phyloP scores from a whole-genome alignment of 2,329 filamentous ascomycete genomes.

The Nemania serpens region DNA sequence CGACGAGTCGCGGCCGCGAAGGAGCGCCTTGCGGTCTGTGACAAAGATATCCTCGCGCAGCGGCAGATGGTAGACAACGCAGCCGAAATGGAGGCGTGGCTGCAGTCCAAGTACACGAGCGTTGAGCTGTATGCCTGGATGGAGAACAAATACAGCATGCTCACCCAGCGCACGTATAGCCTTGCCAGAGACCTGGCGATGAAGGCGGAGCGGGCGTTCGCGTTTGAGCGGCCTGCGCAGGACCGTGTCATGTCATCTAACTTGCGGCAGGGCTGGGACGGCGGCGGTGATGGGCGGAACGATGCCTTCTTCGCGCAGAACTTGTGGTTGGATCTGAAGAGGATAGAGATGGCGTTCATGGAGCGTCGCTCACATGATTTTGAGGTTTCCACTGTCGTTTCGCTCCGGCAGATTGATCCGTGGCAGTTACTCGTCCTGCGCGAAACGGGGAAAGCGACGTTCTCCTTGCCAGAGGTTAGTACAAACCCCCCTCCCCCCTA shows the following conservation, averaged over 20 bases:
- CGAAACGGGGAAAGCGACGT: neutral
- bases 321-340: constrained; percentile 12
- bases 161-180: constrained; percentile 1
- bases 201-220: neutral
- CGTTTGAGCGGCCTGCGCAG: neutral
- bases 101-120: constrained; percentile 6
- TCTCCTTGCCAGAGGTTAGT: neutral
- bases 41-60: constrained; percentile 3
- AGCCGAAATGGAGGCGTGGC: neutral
- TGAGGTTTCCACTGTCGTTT: constrained; percentile 8
- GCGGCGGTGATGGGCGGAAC: neutral
- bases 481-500: neutral
- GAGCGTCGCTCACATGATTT: constrained; percentile 8
- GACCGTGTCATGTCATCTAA: no score
- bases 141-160: constrained; percentile 4
- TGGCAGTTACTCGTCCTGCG: neutral
- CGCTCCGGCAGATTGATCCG: constrained; percentile 2
- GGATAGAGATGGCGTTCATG: constrained; percentile 6
- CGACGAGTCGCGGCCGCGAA: neutral
- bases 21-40: neutral
- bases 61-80: neutral
- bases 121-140: constrained; percentile 5
- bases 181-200: neutral
- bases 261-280: no score
- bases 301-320: neutral